Percentiles rank a stretch among this genome's conserved stretches.
Evolutionary conservation across 495 filamentous ascomycete species (phyloP).

Genomic region (Talaromyces liani): DNA sequence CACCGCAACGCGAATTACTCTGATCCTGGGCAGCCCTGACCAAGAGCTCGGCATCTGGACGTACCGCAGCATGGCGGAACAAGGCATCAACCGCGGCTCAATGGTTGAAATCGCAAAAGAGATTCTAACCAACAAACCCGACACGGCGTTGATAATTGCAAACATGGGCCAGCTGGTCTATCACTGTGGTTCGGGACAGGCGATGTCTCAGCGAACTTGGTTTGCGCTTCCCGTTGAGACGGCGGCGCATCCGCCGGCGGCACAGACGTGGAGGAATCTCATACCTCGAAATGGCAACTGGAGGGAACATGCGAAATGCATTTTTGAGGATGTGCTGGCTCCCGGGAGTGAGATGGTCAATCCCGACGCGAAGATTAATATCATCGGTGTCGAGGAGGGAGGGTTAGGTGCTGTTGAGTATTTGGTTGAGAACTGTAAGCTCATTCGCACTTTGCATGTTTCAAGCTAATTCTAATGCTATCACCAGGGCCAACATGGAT

Average conservation of each 20-base stretch:
- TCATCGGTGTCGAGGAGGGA: constrained; percentile 57
- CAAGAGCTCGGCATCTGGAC: constrained; percentile 73
- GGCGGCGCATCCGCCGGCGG: constrained; percentile 37
- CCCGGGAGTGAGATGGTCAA: constrained; percentile 25
- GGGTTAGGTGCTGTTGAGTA: constrained; percentile 46
- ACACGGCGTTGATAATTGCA: constrained; percentile 51
- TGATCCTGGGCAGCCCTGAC: constrained; percentile 61
- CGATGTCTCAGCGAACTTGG: constrained; percentile 50
- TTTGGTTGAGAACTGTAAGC: constrained; percentile 49
- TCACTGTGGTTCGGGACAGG: constrained; percentile 48
- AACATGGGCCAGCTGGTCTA: constrained; percentile 67
- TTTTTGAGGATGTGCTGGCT: constrained; percentile 56
- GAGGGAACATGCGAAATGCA: constrained; percentile 49
- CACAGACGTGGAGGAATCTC: constrained; percentile 37
- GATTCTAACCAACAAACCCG: constrained; percentile 28
- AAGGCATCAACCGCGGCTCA: constrained; percentile 60
- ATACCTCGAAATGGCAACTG: constrained; percentile 46
- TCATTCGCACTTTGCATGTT: background rate
- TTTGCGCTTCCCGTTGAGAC: constrained; percentile 44
- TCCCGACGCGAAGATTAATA: constrained; percentile 45
- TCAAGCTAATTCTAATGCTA: background rate
- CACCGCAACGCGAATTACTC: constrained; percentile 55
- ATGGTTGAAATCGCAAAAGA: constrained; percentile 52
- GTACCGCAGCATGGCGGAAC: constrained; percentile 52
- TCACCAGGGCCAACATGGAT: constrained; percentile 29